These are phyloP conservation scores for Mycena belliarum DNA, from an alignment of 768 basidiomycete genomes.

Conservation along the genomic window DNA sequence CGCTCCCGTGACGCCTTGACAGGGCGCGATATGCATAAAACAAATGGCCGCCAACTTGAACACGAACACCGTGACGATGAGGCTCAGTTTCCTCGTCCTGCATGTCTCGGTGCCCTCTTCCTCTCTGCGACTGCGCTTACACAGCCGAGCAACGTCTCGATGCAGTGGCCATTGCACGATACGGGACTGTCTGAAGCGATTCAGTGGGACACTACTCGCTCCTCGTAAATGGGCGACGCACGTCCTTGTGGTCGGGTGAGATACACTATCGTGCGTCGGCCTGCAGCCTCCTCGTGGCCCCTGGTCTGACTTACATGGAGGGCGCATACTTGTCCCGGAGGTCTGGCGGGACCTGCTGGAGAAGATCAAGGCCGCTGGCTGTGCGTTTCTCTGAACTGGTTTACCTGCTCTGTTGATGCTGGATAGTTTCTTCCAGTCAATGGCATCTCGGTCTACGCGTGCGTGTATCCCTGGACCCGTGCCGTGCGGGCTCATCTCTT, in stretches of 20 bases:
- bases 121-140: not conserved
- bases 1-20: not conserved
- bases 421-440: constrained; percentile 34
- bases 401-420: not conserved
- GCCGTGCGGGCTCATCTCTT: not conserved
- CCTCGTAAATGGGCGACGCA: constrained; percentile 47
- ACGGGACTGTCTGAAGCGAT: constrained; percentile 11
- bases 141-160: not conserved
- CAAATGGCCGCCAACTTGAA: not conserved
- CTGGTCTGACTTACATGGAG: constrained; percentile 26
- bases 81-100: not conserved
- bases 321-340: constrained; percentile 58
- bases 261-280: constrained; percentile 21
- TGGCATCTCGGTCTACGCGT: constrained; percentile 52
- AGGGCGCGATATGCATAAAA: not conserved
- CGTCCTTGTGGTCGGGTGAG: constrained; percentile 46
- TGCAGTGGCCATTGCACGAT: constrained; percentile 16
- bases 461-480: not conserved
- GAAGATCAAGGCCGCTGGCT: constrained; percentile 57
- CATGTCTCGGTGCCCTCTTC: not conserved
- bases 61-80: constrained; percentile 4
- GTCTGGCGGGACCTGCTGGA: constrained; percentile 63
- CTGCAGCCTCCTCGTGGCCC: not conserved
- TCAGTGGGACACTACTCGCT: constrained; percentile 50
- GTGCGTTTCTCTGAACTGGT: not conserved